These are phyloP conservation scores for Crithidia brevicula DNA, from an alignment of 208 protist genomes.

Conservation along the genomic window DNA sequence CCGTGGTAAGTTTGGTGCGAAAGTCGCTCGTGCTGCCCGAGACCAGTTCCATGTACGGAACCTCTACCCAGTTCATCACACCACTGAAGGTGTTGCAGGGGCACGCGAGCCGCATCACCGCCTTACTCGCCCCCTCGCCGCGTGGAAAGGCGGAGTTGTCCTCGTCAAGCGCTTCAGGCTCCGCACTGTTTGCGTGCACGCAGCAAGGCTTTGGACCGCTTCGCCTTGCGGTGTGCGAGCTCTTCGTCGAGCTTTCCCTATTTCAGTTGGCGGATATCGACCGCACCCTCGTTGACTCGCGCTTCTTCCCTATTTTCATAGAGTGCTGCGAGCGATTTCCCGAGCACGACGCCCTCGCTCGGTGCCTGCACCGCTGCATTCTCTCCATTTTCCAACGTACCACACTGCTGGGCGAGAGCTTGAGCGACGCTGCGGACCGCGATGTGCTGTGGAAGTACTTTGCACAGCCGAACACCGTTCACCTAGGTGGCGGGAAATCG, in stretches of 20 bases:
- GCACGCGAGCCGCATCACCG: slow-evolving; percentile 36
- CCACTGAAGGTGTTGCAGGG: slow-evolving; percentile 39
- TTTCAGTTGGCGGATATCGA: slow-evolving; percentile 52
- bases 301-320: slow-evolving; percentile 55
- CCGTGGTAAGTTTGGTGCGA: slow-evolving; percentile 51
- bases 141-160: slow-evolving; percentile 10
- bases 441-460: slow-evolving; percentile 47
- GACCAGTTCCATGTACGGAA: slow-evolving; percentile 46
- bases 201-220: slow-evolving; percentile 29
- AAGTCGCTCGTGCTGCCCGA: slow-evolving; percentile 62
- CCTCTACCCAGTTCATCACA: slow-evolving; percentile 35
- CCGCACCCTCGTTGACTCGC: slow-evolving; percentile 35
- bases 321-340: slow-evolving; percentile 48
- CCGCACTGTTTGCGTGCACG: neutral
- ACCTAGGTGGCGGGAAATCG: neutral
- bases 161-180: neutral
- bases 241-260: slow-evolving; percentile 62
- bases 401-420: slow-evolving; percentile 33
- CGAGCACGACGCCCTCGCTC: slow-evolving; percentile 42
- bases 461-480: slow-evolving; percentile 24
- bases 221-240: slow-evolving; percentile 48
- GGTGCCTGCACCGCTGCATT: slow-evolving; percentile 47
- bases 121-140: slow-evolving; percentile 21
- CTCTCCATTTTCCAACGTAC: slow-evolving; percentile 49
- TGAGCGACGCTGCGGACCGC: slow-evolving; percentile 36